Evolutionary conservation across 257 asterid species (phyloP), one percentile per base, ranked within the genome.

Genomic region (Przewalskia tangutica): DNA sequence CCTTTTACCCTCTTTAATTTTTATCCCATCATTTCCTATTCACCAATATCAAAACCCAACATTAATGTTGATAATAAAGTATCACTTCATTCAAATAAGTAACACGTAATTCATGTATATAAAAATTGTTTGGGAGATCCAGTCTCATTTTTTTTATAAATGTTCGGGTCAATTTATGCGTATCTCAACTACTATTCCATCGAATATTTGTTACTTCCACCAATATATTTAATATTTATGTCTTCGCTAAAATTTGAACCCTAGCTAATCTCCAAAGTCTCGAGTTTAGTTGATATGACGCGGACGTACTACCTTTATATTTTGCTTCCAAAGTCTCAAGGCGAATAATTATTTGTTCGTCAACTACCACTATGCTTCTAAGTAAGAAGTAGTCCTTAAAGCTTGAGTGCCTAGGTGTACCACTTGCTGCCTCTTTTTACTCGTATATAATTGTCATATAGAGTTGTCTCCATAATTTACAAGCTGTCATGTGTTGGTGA

Each of bases 401-500:
- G 64, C 48, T 68, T 42, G 27, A 7, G 56, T 85, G 82, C 82
- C 79, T 85, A 79, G 88, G 88, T 85, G 88, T 80, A 73, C 82
- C 86, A 82, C 82, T 82, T 46, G 58, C 64, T 82, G 62, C 63
- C 44, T 18, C 67, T 55, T 16, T 27, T 67, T 32, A 73, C 73
- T 23, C 18, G 40, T 77, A 18, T 50, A 32, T 64, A 55, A 4
- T 65, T 66, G 66, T 44, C 51, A 53, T 48, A 40, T 14, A 56
- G 36, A 79, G 81, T 70, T 77, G 81, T 81, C 81, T 73, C 50
- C 56, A n/a, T 58, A 58, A 34, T 73, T 73, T 73, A 71, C 78
- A 44, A 46, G 58, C 40, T 71, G 58, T 71, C 6, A 18, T 44
- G 58, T 18, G 40, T 46, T 71, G 58, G 58, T 48, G 60, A 68